Percentiles rank a stretch among this genome's conserved stretches.
These are phyloP conservation scores for Spencermartinsiella europaea DNA, from an alignment of 805 yeast genomes.

Conservation along the genomic window DNA sequence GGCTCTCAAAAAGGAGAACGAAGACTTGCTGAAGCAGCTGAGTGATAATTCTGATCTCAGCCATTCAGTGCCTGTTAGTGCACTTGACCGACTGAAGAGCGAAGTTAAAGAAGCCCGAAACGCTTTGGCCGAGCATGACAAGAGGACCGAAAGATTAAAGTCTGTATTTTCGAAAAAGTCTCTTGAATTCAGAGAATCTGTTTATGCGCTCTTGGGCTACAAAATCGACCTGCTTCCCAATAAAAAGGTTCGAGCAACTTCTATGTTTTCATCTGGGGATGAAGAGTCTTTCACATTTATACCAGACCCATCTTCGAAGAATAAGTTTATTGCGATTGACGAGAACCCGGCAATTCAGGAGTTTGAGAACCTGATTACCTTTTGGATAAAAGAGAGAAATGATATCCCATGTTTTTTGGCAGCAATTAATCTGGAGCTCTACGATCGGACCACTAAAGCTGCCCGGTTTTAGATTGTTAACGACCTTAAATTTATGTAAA, in stretches of 20 bases:
- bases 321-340: conserved; percentile 41
- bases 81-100: conserved; percentile 55
- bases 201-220: conserved; percentile 67
- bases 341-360: conserved; percentile 32
- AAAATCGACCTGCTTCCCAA: conserved; percentile 60
- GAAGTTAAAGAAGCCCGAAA: conserved; percentile 42
- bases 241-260: conserved; percentile 49
- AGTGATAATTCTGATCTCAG: conserved; percentile 5
- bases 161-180: conserved; percentile 62
- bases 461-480: conserved; percentile 3
- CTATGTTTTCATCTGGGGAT: conserved; percentile 39
- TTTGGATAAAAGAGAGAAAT: conserved; percentile 63
- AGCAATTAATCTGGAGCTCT: conserved; percentile 63
- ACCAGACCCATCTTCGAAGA: conserved; percentile 47
- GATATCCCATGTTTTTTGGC: conserved; percentile 76
- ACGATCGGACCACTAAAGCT: conserved; percentile 38
- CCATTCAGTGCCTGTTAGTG: conserved; percentile 50
- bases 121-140: conserved; percentile 19
- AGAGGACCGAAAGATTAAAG: conserved; percentile 32
- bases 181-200: conserved; percentile 62
- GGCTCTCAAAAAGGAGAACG: conserved; percentile 53
- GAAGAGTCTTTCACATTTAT: conserved; percentile 46
- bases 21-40: conserved; percentile 38
- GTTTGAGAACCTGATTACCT: conserved; percentile 49
- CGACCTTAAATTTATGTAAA: neutral